phyloP scores from a whole-genome alignment of 2,329 filamentous ascomycete species.

The Diaporthe vaccinii region DNA sequence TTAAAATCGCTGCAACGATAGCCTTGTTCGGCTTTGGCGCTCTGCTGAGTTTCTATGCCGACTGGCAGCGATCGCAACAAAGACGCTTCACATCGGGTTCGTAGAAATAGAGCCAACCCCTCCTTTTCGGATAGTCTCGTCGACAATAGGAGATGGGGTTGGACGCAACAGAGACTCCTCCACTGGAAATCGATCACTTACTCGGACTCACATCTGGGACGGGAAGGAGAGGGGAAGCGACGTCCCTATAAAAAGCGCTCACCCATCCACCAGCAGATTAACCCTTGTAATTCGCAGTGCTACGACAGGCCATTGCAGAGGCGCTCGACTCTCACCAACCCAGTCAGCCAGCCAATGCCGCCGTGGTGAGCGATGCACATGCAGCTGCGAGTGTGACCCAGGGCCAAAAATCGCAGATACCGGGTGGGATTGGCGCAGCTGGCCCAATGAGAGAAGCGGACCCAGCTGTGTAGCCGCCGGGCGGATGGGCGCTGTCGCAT shows the following conservation, averaged over 20 bases:
- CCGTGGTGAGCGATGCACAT: constrained; percentile 35
- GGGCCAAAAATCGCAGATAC: constrained; percentile 25
- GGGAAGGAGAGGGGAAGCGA: constrained; percentile 10
- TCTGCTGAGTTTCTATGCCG: constrained; percentile 35
- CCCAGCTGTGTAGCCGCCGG: constrained; percentile 47
- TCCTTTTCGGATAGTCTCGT: neutral
- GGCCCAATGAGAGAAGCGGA: constrained; percentile 45
- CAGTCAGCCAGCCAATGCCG: constrained; percentile 32
- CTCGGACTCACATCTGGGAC: neutral
- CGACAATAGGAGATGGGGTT: neutral
- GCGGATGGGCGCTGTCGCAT: constrained; percentile 40
- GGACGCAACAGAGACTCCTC: constrained; percentile 8
- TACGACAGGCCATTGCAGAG: constrained; percentile 23
- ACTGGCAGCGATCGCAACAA: constrained; percentile 38
- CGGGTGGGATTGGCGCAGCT: constrained; percentile 42
- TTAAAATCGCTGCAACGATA: neutral
- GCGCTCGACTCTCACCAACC: constrained; percentile 26
- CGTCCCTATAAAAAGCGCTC: constrained; percentile 18
- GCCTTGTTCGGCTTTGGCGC: neutral
- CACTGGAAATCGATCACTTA: constrained; percentile 13
- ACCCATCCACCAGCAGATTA: constrained; percentile 16
- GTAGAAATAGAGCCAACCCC: neutral
- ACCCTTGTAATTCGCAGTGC: constrained; percentile 15
- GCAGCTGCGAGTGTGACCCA: constrained; percentile 39
- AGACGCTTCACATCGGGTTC: constrained; percentile 37